These are phyloP conservation scores for Gloeopeniophorella convolvens DNA, from an alignment of 768 basidiomycete species.

Conservation along the genomic window DNA sequence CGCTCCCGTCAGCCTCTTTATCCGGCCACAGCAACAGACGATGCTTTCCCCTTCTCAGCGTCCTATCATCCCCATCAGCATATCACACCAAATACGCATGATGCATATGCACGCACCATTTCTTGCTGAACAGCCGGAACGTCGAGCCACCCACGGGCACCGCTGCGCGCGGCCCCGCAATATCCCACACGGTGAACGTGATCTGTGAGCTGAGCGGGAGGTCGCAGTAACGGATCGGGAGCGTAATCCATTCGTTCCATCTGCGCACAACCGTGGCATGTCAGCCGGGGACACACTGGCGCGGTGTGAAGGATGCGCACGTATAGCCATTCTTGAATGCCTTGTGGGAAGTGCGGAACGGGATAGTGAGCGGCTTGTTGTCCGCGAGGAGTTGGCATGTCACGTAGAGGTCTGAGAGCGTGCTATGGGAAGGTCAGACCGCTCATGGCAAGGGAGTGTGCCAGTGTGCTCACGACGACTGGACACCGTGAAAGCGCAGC, in stretches of 20 bases:
- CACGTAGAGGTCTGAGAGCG: slow-evolving; percentile 88
- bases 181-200: slow-evolving; percentile 95
- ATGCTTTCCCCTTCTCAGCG: slow-evolving; percentile 87
- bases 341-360: slow-evolving; percentile 89
- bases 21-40: slow-evolving; percentile 78
- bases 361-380: slow-evolving; percentile 88
- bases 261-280: slow-evolving; percentile 35
- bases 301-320: slow-evolving; percentile 36
- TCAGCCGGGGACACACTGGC: neutral
- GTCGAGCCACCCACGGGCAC: slow-evolving; percentile 89
- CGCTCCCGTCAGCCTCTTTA: slow-evolving; percentile 78
- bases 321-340: slow-evolving; percentile 79
- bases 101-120: slow-evolving; percentile 50
- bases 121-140: slow-evolving; percentile 86
- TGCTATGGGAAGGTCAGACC: slow-evolving; percentile 38
- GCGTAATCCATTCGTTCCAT: slow-evolving; percentile 94
- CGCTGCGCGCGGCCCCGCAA: slow-evolving; percentile 72
- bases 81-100: neutral
- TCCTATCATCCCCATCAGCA: slow-evolving; percentile 41
- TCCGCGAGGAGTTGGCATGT: slow-evolving; percentile 89
- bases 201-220: slow-evolving; percentile 86
- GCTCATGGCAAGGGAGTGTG: neutral
- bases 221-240: slow-evolving; percentile 91
- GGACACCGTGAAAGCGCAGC: slow-evolving; percentile 78
- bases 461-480: slow-evolving; percentile 53